A percentile compares a stretch with the other conserved stretches of the same genome.
Conservation (phyloP, 108 stramenopile genomes). For the Halocafeteria seosinensis region DNA sequence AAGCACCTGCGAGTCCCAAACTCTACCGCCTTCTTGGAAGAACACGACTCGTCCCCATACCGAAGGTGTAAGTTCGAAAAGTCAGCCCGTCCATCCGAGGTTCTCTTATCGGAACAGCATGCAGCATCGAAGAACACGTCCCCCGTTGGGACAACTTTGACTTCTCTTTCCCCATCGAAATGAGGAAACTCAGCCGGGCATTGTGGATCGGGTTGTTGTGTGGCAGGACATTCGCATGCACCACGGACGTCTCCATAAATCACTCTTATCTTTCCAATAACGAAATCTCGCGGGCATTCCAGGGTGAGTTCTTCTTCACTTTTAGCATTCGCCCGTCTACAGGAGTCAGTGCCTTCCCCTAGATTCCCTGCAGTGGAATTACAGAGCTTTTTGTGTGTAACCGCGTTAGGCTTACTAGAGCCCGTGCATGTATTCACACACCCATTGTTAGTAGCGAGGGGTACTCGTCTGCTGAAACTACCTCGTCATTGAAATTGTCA, state of each 20-base stretch:
- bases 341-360: background rate
- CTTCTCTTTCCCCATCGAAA: background rate
- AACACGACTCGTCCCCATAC: no score
- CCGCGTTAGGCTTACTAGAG: no score
- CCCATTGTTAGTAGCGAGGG: background rate
- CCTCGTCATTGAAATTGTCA: background rate
- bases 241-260: background rate
- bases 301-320: background rate
- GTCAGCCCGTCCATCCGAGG: background rate
- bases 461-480: background rate
- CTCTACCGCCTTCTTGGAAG: no score
- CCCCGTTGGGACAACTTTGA: background rate
- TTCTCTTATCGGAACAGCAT: background rate
- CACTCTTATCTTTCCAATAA: background rate
- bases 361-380: no score
- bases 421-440: no score
- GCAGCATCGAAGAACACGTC: background rate
- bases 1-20: no score
- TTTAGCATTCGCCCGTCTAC: background rate
- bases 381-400: no score
- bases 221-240: background rate
- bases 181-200: background rate
- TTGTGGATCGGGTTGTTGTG: background rate
- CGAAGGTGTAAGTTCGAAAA: no score
- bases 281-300: background rate